Conservation (phyloP, 108 stramenopile species). For the Nitzschia sp. region DNA sequence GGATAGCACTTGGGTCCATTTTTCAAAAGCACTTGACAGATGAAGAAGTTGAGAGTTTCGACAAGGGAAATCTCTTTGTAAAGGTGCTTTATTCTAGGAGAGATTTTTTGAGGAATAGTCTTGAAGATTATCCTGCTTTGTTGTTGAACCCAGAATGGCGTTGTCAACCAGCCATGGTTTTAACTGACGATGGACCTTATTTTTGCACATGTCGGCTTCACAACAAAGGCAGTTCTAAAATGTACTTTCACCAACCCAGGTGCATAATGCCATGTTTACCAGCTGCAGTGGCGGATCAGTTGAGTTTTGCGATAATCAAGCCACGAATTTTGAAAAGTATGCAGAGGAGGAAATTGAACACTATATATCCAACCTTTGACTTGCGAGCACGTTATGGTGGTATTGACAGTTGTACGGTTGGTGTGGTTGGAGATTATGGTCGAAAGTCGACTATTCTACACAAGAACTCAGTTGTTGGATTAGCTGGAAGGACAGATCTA, state of each 20-base stretch:
- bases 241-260: neutral
- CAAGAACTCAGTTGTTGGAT: neutral
- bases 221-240: neutral
- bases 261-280: neutral
- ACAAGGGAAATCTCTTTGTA: neutral
- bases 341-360: neutral
- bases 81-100: neutral
- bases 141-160: neutral
- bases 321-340: neutral
- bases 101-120: neutral
- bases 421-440: neutral
- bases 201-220: neutral
- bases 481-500: neutral
- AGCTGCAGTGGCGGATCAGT: neutral
- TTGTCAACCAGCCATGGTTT: neutral
- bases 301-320: neutral
- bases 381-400: neutral
- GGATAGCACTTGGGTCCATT: neutral
- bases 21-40: neutral
- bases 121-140: neutral
- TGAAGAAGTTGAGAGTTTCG: neutral
- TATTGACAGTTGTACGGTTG: neutral
- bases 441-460: neutral
- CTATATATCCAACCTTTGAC: neutral
- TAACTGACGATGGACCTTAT: neutral